Evolutionary conservation across 495 filamentous ascomycete species (phyloP).

Genomic region (Lasiosphaeria ovina): DNA sequence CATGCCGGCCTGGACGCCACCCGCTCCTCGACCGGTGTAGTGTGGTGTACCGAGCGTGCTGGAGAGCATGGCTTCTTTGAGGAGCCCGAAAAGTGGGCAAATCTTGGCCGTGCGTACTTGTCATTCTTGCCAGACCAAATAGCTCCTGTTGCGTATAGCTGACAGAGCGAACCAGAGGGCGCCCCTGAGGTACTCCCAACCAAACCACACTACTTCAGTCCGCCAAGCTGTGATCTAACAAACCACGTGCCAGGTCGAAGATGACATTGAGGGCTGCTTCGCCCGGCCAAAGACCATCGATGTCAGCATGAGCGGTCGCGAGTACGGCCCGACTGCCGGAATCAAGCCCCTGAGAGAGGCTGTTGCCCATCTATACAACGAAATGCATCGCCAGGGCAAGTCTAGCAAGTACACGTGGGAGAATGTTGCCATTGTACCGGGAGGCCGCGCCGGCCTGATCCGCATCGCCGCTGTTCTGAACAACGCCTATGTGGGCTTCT

Average conservation of each 20-base stretch:
- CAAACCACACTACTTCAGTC: background rate
- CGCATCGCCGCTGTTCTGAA: constrained; percentile 91
- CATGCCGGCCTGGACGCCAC: constrained; percentile 87
- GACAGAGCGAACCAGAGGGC: constrained; percentile 51
- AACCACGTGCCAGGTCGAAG: constrained; percentile 57
- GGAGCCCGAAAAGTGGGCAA: constrained; percentile 81
- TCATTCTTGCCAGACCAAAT: background rate
- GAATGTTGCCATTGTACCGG: constrained; percentile 97
- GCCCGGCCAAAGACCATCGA: constrained; percentile 79
- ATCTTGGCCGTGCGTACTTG: constrained; percentile 62
- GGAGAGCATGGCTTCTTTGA: constrained; percentile 79
- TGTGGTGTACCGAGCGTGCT: constrained; percentile 84
- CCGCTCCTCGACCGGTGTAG: constrained; percentile 77
- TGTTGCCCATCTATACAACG: constrained; percentile 91
- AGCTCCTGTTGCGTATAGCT: constrained; percentile 3
- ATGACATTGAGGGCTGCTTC: constrained; percentile 88
- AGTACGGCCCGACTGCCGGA: constrained; percentile 92
- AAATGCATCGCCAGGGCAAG: constrained; percentile 84
- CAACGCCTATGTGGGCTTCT: constrained; percentile 87
- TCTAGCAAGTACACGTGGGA: constrained; percentile 95
- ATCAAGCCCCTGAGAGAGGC: constrained; percentile 88
- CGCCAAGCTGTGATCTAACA: background rate
- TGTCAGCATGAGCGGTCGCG: constrained; percentile 69
- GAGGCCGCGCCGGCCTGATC: constrained; percentile 88
- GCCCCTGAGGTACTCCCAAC: constrained; percentile 63